A percentile compares a stretch with the other conserved stretches of the same genome.
These are phyloP conservation scores for Lophiotrema nucula DNA, from an alignment of 495 filamentous ascomycete species.

Conservation along the genomic window DNA sequence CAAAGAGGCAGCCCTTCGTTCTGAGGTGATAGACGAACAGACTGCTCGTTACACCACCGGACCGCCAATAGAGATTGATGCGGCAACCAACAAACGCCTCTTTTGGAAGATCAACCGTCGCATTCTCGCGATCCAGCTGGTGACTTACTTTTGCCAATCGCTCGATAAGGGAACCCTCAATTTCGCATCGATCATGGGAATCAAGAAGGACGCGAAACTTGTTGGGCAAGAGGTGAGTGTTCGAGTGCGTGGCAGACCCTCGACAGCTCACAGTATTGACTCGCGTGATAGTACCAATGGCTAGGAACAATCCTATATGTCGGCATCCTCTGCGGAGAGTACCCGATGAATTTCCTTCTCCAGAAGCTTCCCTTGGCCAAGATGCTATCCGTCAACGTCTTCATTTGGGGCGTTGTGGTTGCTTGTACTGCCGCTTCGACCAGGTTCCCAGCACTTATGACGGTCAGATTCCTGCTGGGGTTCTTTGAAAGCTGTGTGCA, in stretches of 20 bases:
- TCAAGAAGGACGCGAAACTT: not conserved
- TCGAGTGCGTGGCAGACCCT: not conserved
- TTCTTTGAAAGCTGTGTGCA: conserved; percentile 1
- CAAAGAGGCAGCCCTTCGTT: too few species aligned
- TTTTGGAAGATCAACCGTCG: not conserved
- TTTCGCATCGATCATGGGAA: not conserved
- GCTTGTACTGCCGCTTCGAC: not conserved
- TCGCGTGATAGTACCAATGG: not conserved
- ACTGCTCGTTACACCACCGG: too few species aligned
- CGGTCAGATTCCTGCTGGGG: not conserved
- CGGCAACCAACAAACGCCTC: not conserved
- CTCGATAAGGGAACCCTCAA: not conserved
- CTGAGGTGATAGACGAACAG: too few species aligned
- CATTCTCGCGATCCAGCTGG: not conserved
- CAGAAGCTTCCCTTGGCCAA: not conserved
- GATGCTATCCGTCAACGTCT: not conserved
- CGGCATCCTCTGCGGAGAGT: not conserved
- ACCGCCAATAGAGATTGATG: too few species aligned
- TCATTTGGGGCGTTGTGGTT: not conserved
- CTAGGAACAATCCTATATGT: not conserved
- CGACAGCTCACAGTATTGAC: not conserved
- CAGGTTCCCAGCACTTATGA: not conserved
- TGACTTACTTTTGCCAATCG: not conserved
- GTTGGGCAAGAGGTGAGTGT: not conserved
- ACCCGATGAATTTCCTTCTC: not conserved